Conservation (phyloP, 805 yeast genomes). For the Maudiozyma pseudohumilis region DNA sequence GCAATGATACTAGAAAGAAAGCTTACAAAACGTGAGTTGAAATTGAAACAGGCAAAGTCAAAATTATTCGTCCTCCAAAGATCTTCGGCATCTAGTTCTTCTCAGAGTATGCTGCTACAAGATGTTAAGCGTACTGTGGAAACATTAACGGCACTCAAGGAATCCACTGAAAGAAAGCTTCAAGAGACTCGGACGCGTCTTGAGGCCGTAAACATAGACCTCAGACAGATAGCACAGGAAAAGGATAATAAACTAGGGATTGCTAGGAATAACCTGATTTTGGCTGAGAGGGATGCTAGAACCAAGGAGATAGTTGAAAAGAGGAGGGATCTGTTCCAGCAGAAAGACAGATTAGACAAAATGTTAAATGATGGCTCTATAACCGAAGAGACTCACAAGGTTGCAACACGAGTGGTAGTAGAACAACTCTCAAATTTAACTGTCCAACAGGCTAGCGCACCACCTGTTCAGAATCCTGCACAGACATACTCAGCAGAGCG, state of each 20-base stretch:
- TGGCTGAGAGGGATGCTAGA: conserved; percentile 12
- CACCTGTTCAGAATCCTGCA: conserved; percentile 4
- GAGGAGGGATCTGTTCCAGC: conserved; percentile 13
- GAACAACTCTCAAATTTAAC: conserved; percentile 10
- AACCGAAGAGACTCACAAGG: conserved; percentile 5
- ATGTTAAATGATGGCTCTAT: conserved; percentile 11
- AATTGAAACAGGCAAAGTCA: conserved; percentile 9
- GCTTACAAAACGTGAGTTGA: conserved; percentile 17
- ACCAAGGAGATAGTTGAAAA: conserved; percentile 8
- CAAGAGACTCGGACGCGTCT: conserved; percentile 10
- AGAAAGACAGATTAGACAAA: conserved; percentile 10
- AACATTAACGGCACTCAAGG: conserved; percentile 9
- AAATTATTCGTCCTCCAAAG: conserved; percentile 6
- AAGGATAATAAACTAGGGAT: conserved; percentile 12
- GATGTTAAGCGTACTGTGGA: conserved; percentile 10
- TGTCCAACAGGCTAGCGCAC: background rate
- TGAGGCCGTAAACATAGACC: conserved; percentile 3
- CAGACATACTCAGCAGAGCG: too few relatives aligned
- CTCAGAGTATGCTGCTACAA: conserved; percentile 12
- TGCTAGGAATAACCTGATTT: conserved; percentile 13
- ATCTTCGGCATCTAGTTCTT: conserved; percentile 6
- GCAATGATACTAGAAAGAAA: conserved; percentile 17
- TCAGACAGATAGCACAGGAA: conserved; percentile 9
- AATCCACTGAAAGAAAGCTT: conserved; percentile 14
- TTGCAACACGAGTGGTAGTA: conserved; percentile 9